These are phyloP conservation scores for Hyparrhenia diplandra DNA, from an alignment of 176 grass and related monocot species.

Conservation along the genomic window DNA sequence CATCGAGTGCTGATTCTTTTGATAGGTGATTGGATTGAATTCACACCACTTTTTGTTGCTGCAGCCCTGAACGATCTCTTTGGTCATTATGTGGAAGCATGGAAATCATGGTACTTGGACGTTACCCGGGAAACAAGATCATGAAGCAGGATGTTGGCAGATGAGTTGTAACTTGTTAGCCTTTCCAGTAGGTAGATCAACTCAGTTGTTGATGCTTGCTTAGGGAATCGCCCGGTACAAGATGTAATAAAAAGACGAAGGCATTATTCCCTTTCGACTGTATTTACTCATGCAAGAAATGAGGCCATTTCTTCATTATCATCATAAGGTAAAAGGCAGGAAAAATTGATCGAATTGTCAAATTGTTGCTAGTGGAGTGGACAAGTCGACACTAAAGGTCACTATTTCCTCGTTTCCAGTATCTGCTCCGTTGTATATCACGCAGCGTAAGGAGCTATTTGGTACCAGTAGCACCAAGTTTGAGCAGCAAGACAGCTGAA, in stretches of 20 bases:
- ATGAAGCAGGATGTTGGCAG: slow-evolving; percentile 8
- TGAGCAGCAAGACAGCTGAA: too few species aligned
- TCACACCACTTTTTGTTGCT: not conserved
- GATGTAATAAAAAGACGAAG: slow-evolving; percentile 25
- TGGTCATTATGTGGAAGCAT: slow-evolving; percentile 81
- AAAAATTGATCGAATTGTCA: not conserved
- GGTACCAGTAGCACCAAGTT: not conserved
- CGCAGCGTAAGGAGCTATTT: too few species aligned
- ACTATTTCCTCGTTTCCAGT: not conserved
- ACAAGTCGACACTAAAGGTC: not conserved
- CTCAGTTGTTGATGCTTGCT: slow-evolving; percentile 23
- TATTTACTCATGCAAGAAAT: slow-evolving; percentile 40
- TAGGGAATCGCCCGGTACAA: slow-evolving; percentile 12
- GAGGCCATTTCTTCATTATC: not conserved
- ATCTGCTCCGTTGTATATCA: not conserved
- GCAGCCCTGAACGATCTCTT: slow-evolving; percentile 84
- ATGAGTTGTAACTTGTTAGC: slow-evolving; percentile 27
- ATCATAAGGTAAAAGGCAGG: not conserved
- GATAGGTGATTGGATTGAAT: not conserved
- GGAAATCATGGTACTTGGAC: slow-evolving; percentile 77
- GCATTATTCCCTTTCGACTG: slow-evolving; percentile 5
- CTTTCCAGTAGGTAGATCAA: slow-evolving; percentile 24
- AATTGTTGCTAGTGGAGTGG: not conserved
- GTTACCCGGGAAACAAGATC: slow-evolving; percentile 32
- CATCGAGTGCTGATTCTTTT: not conserved